Conservation (phyloP, 768 basidiomycete genomes). For the Lentinula lateritia region DNA sequence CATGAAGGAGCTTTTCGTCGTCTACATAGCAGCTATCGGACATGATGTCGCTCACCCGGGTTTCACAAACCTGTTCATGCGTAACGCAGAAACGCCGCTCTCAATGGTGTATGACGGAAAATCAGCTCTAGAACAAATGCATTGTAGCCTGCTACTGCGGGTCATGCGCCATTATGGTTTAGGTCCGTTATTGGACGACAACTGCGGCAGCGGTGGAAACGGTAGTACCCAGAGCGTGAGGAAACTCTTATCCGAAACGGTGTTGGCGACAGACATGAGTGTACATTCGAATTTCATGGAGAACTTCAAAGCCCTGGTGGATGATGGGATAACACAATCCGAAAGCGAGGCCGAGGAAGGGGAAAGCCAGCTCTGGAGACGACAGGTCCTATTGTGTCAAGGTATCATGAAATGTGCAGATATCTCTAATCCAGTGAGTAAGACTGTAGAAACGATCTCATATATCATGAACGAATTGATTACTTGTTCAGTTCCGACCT, state of each 20-base stretch:
- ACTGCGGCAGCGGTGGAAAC: constrained; percentile 2
- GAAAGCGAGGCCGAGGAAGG: neutral
- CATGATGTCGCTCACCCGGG: constrained; percentile 98
- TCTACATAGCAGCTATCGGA: constrained; percentile 90
- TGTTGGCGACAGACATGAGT: constrained; percentile 94
- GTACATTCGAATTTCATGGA: constrained; percentile 84
- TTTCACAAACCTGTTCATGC: constrained; percentile 90
- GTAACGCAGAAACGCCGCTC: constrained; percentile 89
- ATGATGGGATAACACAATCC: constrained; percentile 12
- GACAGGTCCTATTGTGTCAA: constrained; percentile 76
- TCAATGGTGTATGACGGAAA: constrained; percentile 85
- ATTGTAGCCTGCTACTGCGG: constrained; percentile 74
- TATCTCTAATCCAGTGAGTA: constrained; percentile 93
- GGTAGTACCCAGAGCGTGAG: constrained; percentile 40
- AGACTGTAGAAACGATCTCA: neutral
- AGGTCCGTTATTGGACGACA: constrained; percentile 56
- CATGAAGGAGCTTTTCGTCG: constrained; percentile 73
- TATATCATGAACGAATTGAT: constrained; percentile 5
- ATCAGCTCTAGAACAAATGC: constrained; percentile 90
- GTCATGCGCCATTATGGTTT: constrained; percentile 80
- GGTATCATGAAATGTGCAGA: constrained; percentile 96
- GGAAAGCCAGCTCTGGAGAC: constrained; percentile 31
- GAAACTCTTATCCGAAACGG: constrained; percentile 71
- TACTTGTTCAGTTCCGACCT: constrained; percentile 68
- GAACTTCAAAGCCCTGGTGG: constrained; percentile 48